Evolutionary conservation across 225 moss, liverwort and hornwort species (phyloP).

Genomic region (Polytrichum formosum): DNA sequence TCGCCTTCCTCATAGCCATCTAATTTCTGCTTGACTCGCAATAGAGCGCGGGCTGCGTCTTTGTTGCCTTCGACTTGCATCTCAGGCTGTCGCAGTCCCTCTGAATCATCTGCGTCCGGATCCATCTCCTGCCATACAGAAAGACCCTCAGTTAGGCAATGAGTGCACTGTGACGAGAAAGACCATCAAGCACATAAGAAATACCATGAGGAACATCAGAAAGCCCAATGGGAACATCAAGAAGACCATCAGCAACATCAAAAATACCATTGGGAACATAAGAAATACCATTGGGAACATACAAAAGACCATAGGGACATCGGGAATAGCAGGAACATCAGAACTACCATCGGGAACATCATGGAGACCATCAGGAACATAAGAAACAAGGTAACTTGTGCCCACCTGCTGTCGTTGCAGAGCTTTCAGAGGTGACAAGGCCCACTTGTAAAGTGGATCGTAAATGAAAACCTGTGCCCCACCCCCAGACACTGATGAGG

Average conservation of each 20-base stretch:
- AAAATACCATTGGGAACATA: too few relatives aligned
- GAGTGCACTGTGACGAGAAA: background rate
- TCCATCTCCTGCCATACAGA: slow-evolving; percentile 60
- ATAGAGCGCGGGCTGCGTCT: slow-evolving; percentile 90
- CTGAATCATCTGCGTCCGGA: slow-evolving; percentile 53
- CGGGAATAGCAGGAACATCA: too few relatives aligned
- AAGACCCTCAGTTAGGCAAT: background rate
- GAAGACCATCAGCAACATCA: too few relatives aligned
- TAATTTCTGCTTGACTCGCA: slow-evolving; percentile 90
- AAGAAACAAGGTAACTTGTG: background rate
- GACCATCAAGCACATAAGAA: background rate
- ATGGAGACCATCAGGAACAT: background rate
- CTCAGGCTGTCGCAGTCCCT: slow-evolving; percentile 50
- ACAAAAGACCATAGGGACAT: too few relatives aligned
- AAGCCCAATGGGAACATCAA: too few relatives aligned
- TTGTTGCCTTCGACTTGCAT: slow-evolving; percentile 85
- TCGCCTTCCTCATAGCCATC: slow-evolving; percentile 99
- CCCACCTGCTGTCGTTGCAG: slow-evolving; percentile 83
- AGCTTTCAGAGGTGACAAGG: slow-evolving; percentile 91
- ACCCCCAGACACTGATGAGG: slow-evolving; percentile 2
- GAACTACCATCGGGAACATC: too few relatives aligned
- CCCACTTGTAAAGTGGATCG: slow-evolving; percentile 98
- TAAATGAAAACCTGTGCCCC: slow-evolving; percentile 84
- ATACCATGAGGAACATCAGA: too few relatives aligned
- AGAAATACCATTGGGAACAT: too few relatives aligned